Evolutionary conservation across 208 protist species (phyloP).

Genomic region (Leishmania gerbilli): DNA sequence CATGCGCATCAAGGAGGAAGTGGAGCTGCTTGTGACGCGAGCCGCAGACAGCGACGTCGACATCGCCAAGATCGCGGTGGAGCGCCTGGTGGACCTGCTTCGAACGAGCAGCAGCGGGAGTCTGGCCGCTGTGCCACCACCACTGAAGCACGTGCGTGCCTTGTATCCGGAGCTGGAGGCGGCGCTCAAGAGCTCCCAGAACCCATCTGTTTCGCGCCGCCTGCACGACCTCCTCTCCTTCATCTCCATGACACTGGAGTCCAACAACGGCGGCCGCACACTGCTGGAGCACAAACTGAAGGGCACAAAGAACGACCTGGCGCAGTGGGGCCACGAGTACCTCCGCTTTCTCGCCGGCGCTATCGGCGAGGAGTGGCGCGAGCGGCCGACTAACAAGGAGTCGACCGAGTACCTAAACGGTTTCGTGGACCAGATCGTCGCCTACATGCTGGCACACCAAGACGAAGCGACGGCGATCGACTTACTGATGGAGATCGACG

Average conservation of each 20-base stretch:
- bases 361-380: constrained; percentile 94
- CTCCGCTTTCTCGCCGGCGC: constrained; percentile 95
- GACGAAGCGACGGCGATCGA: constrained; percentile 98
- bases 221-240: constrained; percentile 98
- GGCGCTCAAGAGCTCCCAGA: constrained; percentile 69
- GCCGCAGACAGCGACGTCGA: constrained; percentile 72
- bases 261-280: constrained; percentile 61
- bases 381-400: constrained; percentile 52
- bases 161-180: constrained; percentile 95
- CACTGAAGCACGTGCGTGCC: constrained; percentile 98
- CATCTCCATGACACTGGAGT: constrained; percentile 97
- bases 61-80: constrained; percentile 88
- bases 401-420: constrained; percentile 79
- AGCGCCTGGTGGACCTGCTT: constrained; percentile 94
- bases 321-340: constrained; percentile 99
- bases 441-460: constrained; percentile 96
- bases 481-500: constrained; percentile 97
- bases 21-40: constrained; percentile 93
- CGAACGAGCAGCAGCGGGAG: constrained; percentile 95
- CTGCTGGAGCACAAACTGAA: constrained; percentile 96
- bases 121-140: constrained; percentile 99
- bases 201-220: constrained; percentile 56
- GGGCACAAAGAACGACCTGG: constrained; percentile 94
- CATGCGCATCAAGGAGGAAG: constrained; percentile 91
- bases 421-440: constrained; percentile 95